Evolutionary conservation across 108 stramenopile genomes (phyloP), one percentile per base, ranked within the genome.

Genomic region (Skeletonema tropicum): DNA sequence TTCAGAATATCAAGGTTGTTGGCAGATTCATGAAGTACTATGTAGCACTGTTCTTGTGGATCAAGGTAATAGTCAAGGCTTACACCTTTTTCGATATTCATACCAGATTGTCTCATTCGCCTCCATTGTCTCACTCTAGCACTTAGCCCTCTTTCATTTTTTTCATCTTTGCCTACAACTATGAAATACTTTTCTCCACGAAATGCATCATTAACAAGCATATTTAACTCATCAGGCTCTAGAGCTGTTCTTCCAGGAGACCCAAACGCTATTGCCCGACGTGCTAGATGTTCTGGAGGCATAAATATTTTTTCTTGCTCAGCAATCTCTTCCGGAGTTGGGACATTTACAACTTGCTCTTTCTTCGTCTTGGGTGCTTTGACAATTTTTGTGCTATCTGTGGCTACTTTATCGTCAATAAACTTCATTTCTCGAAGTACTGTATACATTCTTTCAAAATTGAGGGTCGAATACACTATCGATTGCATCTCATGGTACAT

Each of bases 401-500:
- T 65, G 21, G 7, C 10, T 17, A 46, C 57, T 32, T 41, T 66
- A 55, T 66, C 66, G 23, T 46, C 48, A 33, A 62, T 55, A 7
- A 61, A 52, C 39, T 57, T 30, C 23, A 84, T 75, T 14, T 58
- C 66, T 41, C 77, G 82, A 26, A 87, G 65, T 21, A 88, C 83
- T 68, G 87, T 76, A 23, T 79, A 64, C 68, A 94, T 67, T n/a
- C 96, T 82, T 79, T 97, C 96, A 71, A 96, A 90, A 73, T 97
- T 97, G 64, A 97, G 82, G 0, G 89, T 86, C 41, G 75, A 83
- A 83, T 92, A 97, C 21, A 90, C 88, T 19, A 97, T 87, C n/a
- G 82, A 69, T 17, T 89, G 84, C 38, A 97, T 93, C 68, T 96
- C 92, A 35, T 82, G 81, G 75, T 95, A 97, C 80, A 97, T 93